phyloP scores from a whole-genome alignment of 1,284 basidiomycete species.

The Cutaneotrichosporon dermatis region DNA sequence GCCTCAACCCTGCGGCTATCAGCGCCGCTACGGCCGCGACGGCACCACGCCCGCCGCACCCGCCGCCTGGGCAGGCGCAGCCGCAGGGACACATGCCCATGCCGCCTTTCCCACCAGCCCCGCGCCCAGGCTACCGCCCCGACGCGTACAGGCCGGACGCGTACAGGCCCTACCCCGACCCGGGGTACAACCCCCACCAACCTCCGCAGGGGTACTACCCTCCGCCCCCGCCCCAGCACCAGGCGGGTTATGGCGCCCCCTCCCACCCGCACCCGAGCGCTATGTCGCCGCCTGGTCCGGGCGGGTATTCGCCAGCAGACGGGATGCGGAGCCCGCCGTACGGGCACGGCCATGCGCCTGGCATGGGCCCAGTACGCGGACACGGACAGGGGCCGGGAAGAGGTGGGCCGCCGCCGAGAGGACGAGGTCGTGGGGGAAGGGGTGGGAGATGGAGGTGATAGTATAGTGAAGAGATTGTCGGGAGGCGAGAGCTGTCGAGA shows the following conservation, averaged over 20 bases:
- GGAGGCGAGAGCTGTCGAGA: no score
- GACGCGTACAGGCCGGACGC: neutral
- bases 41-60: neutral
- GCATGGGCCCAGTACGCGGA: no score
- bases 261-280: no score
- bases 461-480: neutral
- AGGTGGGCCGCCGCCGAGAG: neutral
- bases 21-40: neutral
- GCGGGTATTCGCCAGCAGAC: neutral
- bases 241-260: neutral
- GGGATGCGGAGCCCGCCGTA: neutral
- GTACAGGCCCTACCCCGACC: neutral
- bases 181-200: neutral
- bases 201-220: neutral
- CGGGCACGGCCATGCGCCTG: no score
- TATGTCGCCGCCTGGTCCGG: neutral
- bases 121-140: neutral
- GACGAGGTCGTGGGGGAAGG: neutral
- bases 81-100: neutral
- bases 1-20: constrained; percentile 32
- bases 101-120: neutral
- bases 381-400: neutral
- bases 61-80: neutral
- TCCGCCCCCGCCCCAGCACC: neutral
- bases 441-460: neutral